These are phyloP conservation scores for Mortierella sp. DNA, from an alignment of 371 early-diverging fungal genomes.

Conservation along the genomic window DNA sequence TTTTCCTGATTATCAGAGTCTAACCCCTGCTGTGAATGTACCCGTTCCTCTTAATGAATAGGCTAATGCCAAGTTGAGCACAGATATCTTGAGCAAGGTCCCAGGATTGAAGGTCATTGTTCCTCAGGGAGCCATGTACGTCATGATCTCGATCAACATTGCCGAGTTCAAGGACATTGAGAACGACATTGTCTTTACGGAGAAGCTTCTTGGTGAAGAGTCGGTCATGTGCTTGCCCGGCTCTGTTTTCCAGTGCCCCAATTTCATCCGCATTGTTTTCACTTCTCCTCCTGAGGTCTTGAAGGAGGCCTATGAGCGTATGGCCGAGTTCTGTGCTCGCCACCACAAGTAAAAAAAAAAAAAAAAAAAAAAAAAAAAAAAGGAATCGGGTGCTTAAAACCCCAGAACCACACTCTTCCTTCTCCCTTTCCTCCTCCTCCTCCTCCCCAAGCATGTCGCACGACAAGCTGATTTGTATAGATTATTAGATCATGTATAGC, in stretches of 20 bases:
- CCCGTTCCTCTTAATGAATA: conserved; percentile 12
- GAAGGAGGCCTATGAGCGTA: conserved; percentile 79
- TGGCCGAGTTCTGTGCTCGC: conserved; percentile 63
- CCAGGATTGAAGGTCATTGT: conserved; percentile 80
- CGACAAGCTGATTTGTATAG: background rate
- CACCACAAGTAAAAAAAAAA: conserved; percentile 59
- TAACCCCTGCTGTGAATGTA: too few species aligned
- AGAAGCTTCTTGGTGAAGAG: conserved; percentile 86
- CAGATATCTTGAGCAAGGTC: conserved; percentile 68
- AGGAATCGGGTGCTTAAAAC: too few species aligned
- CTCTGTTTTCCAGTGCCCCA: conserved; percentile 83
- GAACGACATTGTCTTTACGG: conserved; percentile 84
- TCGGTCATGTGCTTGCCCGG: conserved; percentile 90
- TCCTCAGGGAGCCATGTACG: conserved; percentile 95
- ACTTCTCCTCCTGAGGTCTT: conserved; percentile 82
- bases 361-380: conserved; percentile 2
- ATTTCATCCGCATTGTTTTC: conserved; percentile 84
- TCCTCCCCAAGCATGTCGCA: background rate
- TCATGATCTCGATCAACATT: conserved; percentile 86
- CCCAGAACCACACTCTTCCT: too few species aligned
- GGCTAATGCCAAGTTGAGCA: conserved; percentile 75
- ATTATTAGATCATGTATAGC: too few species aligned
- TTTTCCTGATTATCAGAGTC: conserved; percentile 2
- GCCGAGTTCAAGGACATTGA: conserved; percentile 78
- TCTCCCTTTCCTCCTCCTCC: background rate